Conservation (phyloP, 331 rosid species). For the Rhamnella rubrinervis region DNA sequence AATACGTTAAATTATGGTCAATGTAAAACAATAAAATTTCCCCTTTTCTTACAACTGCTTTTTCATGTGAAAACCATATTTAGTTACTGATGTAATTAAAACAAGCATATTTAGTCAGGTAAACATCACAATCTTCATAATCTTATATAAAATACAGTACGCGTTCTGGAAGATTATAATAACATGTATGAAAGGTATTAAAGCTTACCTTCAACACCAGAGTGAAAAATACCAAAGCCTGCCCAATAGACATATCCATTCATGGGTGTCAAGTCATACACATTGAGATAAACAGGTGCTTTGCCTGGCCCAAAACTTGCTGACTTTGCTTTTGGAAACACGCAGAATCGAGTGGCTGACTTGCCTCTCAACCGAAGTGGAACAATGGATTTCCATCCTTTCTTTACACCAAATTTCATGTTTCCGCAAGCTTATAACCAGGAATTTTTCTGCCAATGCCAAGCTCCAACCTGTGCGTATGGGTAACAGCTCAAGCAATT, state of each 20-base stretch:
- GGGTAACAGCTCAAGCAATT: constrained; percentile 9
- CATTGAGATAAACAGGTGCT: constrained; percentile 88
- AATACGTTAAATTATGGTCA: no score
- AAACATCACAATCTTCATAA: constrained; percentile 1
- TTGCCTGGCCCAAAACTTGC: constrained; percentile 55
- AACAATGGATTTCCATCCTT: constrained; percentile 73
- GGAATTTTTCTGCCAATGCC: constrained; percentile 26
- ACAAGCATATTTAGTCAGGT: neutral
- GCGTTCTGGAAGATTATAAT: neutral
- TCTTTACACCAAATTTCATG: constrained; percentile 74
- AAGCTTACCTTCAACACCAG: constrained; percentile 88
- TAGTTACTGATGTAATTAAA: no score
- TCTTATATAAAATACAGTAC: neutral
- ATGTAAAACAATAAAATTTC: no score
- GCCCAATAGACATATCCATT: constrained; percentile 97
- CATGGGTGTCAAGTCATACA: constrained; percentile 91
- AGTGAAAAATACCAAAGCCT: constrained; percentile 94
- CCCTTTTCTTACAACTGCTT: no score
- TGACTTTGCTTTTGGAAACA: constrained; percentile 68
- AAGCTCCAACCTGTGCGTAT: constrained; percentile 33
- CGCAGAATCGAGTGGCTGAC: constrained; percentile 61
- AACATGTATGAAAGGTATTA: constrained; percentile 10
- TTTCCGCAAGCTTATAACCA: constrained; percentile 30
- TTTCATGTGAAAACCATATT: no score
- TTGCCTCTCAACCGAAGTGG: constrained; percentile 77